These are phyloP conservation scores for Fusarium nygamai DNA, from an alignment of 2,329 filamentous ascomycete species.

Conservation along the genomic window DNA sequence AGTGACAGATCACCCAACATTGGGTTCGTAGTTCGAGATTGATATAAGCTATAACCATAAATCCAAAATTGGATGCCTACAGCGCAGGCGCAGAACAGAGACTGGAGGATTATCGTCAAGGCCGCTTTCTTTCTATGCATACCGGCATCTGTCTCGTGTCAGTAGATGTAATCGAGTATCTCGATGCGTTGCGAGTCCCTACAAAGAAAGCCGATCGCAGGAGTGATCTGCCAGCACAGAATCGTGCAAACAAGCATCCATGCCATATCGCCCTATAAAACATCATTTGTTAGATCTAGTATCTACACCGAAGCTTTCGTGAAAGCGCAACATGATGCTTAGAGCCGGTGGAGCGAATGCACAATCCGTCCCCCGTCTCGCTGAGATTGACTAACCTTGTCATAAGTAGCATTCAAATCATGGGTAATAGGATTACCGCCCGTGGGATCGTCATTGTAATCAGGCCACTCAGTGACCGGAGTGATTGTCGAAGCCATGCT, in stretches of 20 bases:
- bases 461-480: slow-evolving; percentile 53
- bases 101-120: slow-evolving; percentile 59
- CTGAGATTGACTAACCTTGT: slow-evolving; percentile 45
- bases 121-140: slow-evolving; percentile 52
- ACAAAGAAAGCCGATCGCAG: slow-evolving; percentile 52
- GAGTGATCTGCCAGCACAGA: slow-evolving; percentile 52
- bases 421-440: slow-evolving; percentile 57
- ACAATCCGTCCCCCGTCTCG: background rate
- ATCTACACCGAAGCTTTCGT: too few relatives aligned
- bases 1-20: slow-evolving; percentile 50
- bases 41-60: slow-evolving; percentile 57
- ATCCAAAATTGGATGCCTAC: slow-evolving; percentile 59
- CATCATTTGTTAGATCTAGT: slow-evolving; percentile 10
- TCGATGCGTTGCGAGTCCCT: background rate
- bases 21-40: slow-evolving; percentile 49
- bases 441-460: slow-evolving; percentile 51
- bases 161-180: background rate
- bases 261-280: slow-evolving; percentile 51
- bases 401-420: slow-evolving; percentile 56
- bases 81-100: slow-evolving; percentile 57
- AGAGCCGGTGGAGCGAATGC: too few relatives aligned
- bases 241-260: slow-evolving; percentile 54
- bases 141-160: slow-evolving; percentile 42
- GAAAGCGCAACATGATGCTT: too few relatives aligned
- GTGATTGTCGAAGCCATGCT: slow-evolving; percentile 32